A percentile compares a stretch with the other conserved stretches of the same genome.
These are phyloP conservation scores for Sporothrix mexicana DNA, from an alignment of 2,329 filamentous ascomycete genomes.

Conservation along the genomic window DNA sequence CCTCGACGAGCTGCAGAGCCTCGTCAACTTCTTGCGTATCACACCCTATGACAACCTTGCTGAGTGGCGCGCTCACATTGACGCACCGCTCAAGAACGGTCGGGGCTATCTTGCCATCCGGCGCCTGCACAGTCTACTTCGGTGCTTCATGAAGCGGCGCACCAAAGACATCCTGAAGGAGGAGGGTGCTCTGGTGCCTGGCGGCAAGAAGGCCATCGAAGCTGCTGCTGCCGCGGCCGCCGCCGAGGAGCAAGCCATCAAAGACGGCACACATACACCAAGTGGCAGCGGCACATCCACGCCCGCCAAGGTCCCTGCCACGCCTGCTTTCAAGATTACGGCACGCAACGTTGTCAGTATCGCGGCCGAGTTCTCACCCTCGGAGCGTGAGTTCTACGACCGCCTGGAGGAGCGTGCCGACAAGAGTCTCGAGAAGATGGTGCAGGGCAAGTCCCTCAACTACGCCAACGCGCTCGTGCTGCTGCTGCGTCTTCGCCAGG, in stretches of 20 bases:
- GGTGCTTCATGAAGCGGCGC: constrained; percentile 97
- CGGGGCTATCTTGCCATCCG: constrained; percentile 87
- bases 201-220: constrained; percentile 63
- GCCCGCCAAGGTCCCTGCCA: constrained; percentile 37
- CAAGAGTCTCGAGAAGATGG: constrained; percentile 85
- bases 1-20: constrained; percentile 90
- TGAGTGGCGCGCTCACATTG: constrained; percentile 92
- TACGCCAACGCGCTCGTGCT: constrained; percentile 94
- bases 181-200: constrained; percentile 79
- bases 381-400: constrained; percentile 85
- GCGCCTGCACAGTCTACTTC: constrained; percentile 81
- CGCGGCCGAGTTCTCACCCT: constrained; percentile 75
- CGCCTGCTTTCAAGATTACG: constrained; percentile 84
- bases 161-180: constrained; percentile 96
- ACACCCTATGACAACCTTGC: constrained; percentile 85
- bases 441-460: constrained; percentile 75
- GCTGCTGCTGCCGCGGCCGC: constrained; percentile 49
- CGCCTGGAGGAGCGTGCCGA: constrained; percentile 84
- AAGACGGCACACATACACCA: constrained; percentile 50
- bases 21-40: constrained; percentile 91
- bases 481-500: constrained; percentile 86
- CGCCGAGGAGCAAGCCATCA: constrained; percentile 37
- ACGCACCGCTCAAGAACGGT: constrained; percentile 85
- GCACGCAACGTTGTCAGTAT: constrained; percentile 87
- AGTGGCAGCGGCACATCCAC: neutral